Conservation (phyloP, 164 flowering plant species). For the Tetracentron sinense region DNA sequence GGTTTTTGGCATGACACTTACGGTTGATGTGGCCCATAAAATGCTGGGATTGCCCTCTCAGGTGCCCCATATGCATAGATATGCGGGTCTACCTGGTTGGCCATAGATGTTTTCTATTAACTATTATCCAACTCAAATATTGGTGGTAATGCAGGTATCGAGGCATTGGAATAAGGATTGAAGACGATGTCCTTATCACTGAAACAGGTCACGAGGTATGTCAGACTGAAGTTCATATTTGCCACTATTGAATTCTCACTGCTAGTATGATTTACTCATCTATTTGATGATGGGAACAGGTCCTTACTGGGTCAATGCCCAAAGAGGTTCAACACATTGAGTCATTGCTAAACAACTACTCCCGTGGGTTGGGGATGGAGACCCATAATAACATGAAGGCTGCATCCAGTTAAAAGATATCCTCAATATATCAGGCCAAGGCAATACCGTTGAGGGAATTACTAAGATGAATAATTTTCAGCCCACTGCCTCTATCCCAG, state of each 20-base stretch:
- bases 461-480: no score
- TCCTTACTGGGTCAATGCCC: slow-evolving; percentile 91
- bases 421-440: no score
- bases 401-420: slow-evolving; percentile 32
- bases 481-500: no score
- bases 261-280: neutral
- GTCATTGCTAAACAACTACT: slow-evolving; percentile 60
- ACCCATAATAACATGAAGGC: slow-evolving; percentile 20
- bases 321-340: slow-evolving; percentile 80
- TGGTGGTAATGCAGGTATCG: slow-evolving; percentile 43
- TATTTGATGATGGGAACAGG: slow-evolving; percentile 39
- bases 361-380: slow-evolving; percentile 27
- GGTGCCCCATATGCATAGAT: neutral
- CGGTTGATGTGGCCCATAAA: neutral
- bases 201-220: slow-evolving; percentile 82
- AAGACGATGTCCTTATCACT: slow-evolving; percentile 91
- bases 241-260: neutral
- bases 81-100: neutral
- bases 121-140: neutral
- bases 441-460: no score
- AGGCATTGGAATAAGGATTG: slow-evolving; percentile 93
- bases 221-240: neutral
- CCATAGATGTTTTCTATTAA: no score
- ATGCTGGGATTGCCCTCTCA: neutral
- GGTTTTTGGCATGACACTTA: neutral